Evolutionary conservation across 257 asterid genomes (phyloP), one percentile per base, ranked within the genome.

Genomic region (Capsicum pubescens): DNA sequence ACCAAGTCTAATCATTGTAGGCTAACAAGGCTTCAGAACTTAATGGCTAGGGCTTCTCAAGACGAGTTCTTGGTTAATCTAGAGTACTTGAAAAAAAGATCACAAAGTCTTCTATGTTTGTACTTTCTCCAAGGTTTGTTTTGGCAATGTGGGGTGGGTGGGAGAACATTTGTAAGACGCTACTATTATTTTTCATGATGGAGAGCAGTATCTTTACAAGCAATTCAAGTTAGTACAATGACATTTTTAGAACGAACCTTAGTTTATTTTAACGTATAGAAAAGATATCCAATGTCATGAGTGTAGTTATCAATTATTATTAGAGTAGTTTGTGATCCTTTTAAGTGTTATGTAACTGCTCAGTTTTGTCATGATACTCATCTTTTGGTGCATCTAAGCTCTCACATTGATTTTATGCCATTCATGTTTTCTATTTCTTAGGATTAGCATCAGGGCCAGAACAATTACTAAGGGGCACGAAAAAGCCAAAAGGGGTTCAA

Each of bases 331-430:
- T 66, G 72, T 66, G 48, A 32, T 32, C 72, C 46, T 12, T 66
- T 66, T 66, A 32, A 32, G n/a, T 6, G n/a, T 0, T 32, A 36
- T 58, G 46, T 66, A 35, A 66, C n/a, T 66, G 8, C 10, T 66
- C 48, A 0, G 46, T 32, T 32, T 66, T 66, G 72, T 66, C 48
- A 66, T 32, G n/a, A 32, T 66, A 32, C 72, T 32, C 12, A 46
- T 66, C 72, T 66, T 6, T 66, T 21, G 69, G 69, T 61, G 69
- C 69, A 61, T 61, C 69, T 36, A 21, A 61, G 39, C 21, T 61
- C 16, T 55, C 58, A 13, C 69, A 9, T 61, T 19, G 69, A 61
- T 19, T 21, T 4, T 55, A 55, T 13, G 59, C n/a, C 5, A 55
- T 13, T 55, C 59, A 14, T 14, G n/a, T 55, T 55, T 63, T 63